These are phyloP conservation scores for Penstemon davidsonii DNA, from an alignment of 257 asterid genomes.

Conservation along the genomic window DNA sequence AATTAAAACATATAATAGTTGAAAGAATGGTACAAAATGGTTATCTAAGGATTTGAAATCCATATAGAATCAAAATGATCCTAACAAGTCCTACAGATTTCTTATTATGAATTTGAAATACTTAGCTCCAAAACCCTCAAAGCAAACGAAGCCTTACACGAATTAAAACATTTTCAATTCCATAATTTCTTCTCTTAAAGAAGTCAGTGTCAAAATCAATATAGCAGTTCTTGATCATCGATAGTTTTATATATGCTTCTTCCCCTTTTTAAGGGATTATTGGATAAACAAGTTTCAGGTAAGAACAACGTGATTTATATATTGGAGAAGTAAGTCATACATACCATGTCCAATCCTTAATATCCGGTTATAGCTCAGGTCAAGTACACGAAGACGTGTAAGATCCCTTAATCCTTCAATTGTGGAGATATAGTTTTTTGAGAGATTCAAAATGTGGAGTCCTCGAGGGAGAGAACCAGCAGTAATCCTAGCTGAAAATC, in stretches of 20 bases:
- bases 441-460: constrained; percentile 82
- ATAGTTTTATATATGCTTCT: neutral
- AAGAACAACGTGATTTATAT: neutral
- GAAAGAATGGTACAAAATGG: too few species aligned
- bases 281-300: constrained; percentile 12
- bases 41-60: too few species aligned
- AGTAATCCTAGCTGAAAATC: constrained; percentile 64
- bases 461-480: constrained; percentile 97
- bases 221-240: neutral
- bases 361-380: constrained; percentile 90
- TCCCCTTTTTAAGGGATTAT: neutral
- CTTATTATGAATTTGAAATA: too few species aligned
- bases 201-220: neutral
- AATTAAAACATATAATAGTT: too few species aligned
- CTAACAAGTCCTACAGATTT: too few species aligned
- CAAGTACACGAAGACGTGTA: constrained; percentile 89
- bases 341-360: constrained; percentile 90
- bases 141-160: too few species aligned
- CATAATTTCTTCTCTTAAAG: constrained; percentile 14
- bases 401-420: constrained; percentile 94
- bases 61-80: too few species aligned
- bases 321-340: constrained; percentile 27
- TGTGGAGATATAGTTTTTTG: constrained; percentile 81
- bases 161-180: too few species aligned
- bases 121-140: too few species aligned